Evolutionary conservation across 2,329 filamentous ascomycete species (phyloP).

Genomic region (Apiospora koreana): DNA sequence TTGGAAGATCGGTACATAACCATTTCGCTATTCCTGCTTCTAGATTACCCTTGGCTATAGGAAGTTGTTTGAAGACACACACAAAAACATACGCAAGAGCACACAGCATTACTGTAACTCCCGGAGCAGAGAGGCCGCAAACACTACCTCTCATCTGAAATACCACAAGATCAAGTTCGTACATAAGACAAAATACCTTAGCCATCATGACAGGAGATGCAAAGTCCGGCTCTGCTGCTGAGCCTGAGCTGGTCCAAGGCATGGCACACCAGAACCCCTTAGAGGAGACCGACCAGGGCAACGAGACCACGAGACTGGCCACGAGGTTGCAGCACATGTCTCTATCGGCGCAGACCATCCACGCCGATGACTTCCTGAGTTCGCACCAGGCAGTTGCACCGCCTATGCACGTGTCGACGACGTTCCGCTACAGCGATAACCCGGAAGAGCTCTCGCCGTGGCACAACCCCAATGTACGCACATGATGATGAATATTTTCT

Average conservation of each 20-base stretch:
- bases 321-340: slow-evolving; percentile 44
- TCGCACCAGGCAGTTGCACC: slow-evolving; percentile 79
- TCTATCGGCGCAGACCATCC: slow-evolving; percentile 72
- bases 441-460: slow-evolving; percentile 61
- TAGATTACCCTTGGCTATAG: neutral
- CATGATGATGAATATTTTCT: neutral
- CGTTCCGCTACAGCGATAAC: slow-evolving; percentile 77
- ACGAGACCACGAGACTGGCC: slow-evolving; percentile 28
- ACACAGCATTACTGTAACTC: neutral
- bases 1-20: neutral
- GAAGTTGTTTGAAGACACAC: neutral
- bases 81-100: neutral
- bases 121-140: neutral
- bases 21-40: neutral
- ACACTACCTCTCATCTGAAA: neutral
- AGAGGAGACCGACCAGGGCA: slow-evolving; percentile 14
- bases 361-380: slow-evolving; percentile 80
- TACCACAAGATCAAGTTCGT: neutral
- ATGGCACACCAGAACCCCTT: slow-evolving; percentile 7
- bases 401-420: slow-evolving; percentile 87
- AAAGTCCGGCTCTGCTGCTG: neutral
- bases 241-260: slow-evolving; percentile 1
- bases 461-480: slow-evolving; percentile 57
- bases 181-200: neutral
- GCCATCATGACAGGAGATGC: neutral